Base-by-base conservation (phyloP, 306 rosid species). In the peach (Prunus persica) region DNA sequence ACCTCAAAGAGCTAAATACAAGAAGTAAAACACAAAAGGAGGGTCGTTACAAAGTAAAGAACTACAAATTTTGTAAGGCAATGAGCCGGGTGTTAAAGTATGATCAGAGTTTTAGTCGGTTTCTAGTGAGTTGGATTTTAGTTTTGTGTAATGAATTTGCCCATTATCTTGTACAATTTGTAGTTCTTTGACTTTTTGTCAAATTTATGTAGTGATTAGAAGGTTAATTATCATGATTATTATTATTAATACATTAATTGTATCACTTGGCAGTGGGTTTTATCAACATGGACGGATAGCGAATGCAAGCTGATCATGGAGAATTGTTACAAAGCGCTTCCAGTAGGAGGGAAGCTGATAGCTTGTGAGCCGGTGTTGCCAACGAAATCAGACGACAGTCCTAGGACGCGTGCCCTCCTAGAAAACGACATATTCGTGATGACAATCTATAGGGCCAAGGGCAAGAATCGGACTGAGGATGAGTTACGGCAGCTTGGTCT, bases 311-410 rank as follows among this genome's bases (percentile, higher is more conserved):
- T 51, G 56, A 88, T 95, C 43, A 72, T 95, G 93, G 89, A 83
- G 75, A 95, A 85, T 52, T 86, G 98, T 76, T 81, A 77, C 91
- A 85, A 87, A 65, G 87, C 98, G 34, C 86, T 95, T 4, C 97
- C 96, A 0, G 83, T 41, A 14, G 96, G 97, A 70, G 97, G 97
- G 3, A 95, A 89, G 74, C 15, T 95, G 86, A 92, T 95, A 2
- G 90, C 91, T 3, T 95, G 97, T 27, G 97, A 92, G 87, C 98
- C 98, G 4, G 89, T 89, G 72, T 25, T 95, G 70, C 98, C 96
- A 2, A 86, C 88, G 64, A 28, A 89, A 60, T 75, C 98, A 0
- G 98, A 95, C 19, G 95, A 85, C 3, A 90, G 96, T 12, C 95
- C 80, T 16, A 78, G 93, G 73, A 92, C 97, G 0, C 89, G 97